These are phyloP conservation scores for Pyrus communis DNA, from an alignment of 306 rosid genomes.

Conservation along the genomic window DNA sequence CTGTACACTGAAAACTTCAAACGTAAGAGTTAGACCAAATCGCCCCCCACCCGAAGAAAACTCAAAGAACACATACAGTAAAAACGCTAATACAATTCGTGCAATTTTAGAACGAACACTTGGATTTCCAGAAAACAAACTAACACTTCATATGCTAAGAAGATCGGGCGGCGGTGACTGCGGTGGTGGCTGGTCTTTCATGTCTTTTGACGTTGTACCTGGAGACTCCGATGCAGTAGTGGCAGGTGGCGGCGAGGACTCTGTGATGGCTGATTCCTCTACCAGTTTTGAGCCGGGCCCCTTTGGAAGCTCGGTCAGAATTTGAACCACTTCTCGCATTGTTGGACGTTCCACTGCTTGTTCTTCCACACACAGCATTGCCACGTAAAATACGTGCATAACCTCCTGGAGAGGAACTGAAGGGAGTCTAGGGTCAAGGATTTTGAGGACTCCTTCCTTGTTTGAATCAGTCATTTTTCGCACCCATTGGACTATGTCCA, in stretches of 20 bases:
- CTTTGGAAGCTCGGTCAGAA: constrained; percentile 84
- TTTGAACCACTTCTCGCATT: constrained; percentile 97
- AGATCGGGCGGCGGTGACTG: constrained; percentile 68
- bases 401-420: constrained; percentile 85
- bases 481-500: constrained; percentile 95
- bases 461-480: constrained; percentile 77
- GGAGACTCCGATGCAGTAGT: constrained; percentile 43
- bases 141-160: constrained; percentile 57
- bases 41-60: constrained; percentile 21
- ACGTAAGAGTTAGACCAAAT: constrained; percentile 39
- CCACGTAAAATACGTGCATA: constrained; percentile 84
- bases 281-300: constrained; percentile 38
- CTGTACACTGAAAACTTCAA: constrained; percentile 49
- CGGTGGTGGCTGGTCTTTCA: constrained; percentile 45
- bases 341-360: constrained; percentile 96
- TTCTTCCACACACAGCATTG: constrained; percentile 93
- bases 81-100: constrained; percentile 12
- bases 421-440: constrained; percentile 82
- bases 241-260: constrained; percentile 34
- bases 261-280: constrained; percentile 33
- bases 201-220: constrained; percentile 28
- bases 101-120: constrained; percentile 28
- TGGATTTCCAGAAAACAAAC: constrained; percentile 8
- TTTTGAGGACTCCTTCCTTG: constrained; percentile 76
- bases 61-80: constrained; percentile 11